Percentiles rank a stretch among this genome's conserved stretches.
Conservation (phyloP, 2,329 filamentous ascomycete genomes). For the Cladorrhinum sp. region DNA sequence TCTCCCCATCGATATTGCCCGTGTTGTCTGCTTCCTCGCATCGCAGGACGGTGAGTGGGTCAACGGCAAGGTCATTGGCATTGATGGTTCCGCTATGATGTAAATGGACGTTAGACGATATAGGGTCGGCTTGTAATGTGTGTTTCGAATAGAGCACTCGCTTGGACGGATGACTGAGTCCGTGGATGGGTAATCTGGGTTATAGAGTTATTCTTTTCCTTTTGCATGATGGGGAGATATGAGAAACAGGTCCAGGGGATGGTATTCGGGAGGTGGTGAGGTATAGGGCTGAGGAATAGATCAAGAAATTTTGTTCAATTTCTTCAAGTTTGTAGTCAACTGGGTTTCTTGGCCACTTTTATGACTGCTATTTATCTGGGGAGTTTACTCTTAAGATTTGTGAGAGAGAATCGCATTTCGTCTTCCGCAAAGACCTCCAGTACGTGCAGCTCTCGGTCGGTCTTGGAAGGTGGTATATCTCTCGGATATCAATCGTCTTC, state of each 20-base stretch:
- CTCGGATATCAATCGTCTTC: no score
- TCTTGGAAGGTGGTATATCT: no score
- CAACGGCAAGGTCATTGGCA: constrained; percentile 42
- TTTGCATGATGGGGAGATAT: not conserved
- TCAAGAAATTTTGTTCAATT: not conserved
- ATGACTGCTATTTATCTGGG: no score
- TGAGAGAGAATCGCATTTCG: no score
- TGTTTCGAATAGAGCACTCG: not conserved
- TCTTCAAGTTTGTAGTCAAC: no score
- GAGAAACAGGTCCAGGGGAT: not conserved
- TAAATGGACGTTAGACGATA: constrained; percentile 16
- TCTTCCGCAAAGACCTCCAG: no score
- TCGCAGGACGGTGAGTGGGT: constrained; percentile 48
- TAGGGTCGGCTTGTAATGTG: not conserved
- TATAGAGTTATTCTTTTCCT: not conserved
- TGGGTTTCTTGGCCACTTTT: no score
- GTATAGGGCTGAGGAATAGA: not conserved
- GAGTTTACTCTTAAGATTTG: no score
- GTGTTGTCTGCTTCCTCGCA: constrained; percentile 56
- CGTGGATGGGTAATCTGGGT: not conserved
- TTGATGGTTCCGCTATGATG: constrained; percentile 36
- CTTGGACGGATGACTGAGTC: not conserved
- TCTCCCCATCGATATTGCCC: constrained; percentile 65
- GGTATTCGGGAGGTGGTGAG: not conserved
- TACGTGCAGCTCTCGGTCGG: no score